Conservation (phyloP, 768 basidiomycete species). For the Amanita jacksonii region DNA sequence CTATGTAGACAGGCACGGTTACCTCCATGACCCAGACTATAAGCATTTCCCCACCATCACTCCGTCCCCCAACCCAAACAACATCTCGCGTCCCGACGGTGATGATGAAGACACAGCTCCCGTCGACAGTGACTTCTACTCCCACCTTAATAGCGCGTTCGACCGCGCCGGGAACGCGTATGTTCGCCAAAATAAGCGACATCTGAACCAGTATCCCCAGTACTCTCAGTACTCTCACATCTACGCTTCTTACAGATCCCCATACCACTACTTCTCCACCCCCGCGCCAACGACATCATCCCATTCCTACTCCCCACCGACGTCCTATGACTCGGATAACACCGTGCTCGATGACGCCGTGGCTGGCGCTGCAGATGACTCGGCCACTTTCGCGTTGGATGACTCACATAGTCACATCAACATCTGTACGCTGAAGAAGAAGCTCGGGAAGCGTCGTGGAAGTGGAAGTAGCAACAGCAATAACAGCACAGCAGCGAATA, state of each 20-base stretch:
- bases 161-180: slow-evolving; percentile 10
- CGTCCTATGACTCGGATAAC: slow-evolving; percentile 20
- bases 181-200: slow-evolving; percentile 4
- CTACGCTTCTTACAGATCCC: slow-evolving; percentile 9
- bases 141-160: slow-evolving; percentile 9
- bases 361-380: slow-evolving; percentile 22
- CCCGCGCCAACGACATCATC: slow-evolving; percentile 13
- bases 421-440: slow-evolving; percentile 15
- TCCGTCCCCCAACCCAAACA: slow-evolving; percentile 12
- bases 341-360: slow-evolving; percentile 21
- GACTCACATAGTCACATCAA: slow-evolving; percentile 14
- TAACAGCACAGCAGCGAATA: too few relatives aligned
- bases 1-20: slow-evolving; percentile 53
- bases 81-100: slow-evolving; percentile 18
- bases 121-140: slow-evolving; percentile 9
- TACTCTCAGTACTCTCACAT: slow-evolving; percentile 3
- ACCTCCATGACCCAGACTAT: slow-evolving; percentile 61
- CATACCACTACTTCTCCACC: slow-evolving; percentile 12
- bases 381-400: too few relatives aligned
- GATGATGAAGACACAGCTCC: slow-evolving; percentile 18
- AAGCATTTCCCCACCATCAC: slow-evolving; percentile 45
- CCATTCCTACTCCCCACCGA: slow-evolving; percentile 16
- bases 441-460: slow-evolving; percentile 10
- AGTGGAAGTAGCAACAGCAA: slow-evolving; percentile 8
- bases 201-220: slow-evolving; percentile 1